Base-by-base conservation (phyloP, 2,329 filamentous ascomycete genomes). In the Lasiodiplodia sp. region DNA sequence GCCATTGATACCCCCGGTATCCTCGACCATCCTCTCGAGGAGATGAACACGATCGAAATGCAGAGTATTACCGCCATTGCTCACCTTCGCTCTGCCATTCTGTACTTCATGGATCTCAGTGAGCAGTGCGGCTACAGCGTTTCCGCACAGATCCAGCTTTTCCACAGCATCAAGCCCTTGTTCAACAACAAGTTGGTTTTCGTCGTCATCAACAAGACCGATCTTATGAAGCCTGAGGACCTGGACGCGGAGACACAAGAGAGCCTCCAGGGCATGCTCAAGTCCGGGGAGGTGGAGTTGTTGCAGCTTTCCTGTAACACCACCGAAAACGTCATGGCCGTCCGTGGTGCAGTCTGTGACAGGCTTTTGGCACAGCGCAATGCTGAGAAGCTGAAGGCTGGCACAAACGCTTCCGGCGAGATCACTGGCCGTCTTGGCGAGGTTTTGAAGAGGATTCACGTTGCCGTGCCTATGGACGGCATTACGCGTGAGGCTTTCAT, bases 1-100 rank as follows among this genome's bases (percentile, higher is more conserved):
- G 94, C 94, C 34, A 97, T 99, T 74, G 96, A 99, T 82, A 99
- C 96, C 12, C 95, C 95, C n/a, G 96, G 96, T 86, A 97, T 99
- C 73, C 85, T 99, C 70, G 96, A 99, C 75, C 96, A 99, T 80
- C 94, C 95, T 44, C 88, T 99, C 10, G 96, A 98, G 82, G 96
- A 98, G 84, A 99, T 98, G 96, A 97, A 97, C 84, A 98, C 96
- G 3, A 99, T 99, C 78, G 96, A 99, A 83, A 98, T 98, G 93
- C 96, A 98, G 85, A 92, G 92, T 71, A 97, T 99, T 74, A 98
- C 95, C 21, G 96, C 96, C 12, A 97, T 99, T 83, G 96, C 96
- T 64, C 96, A 99, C 85, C 86, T 99, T 78, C 89, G 95, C 75
- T 96, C 94, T 52, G 95, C 95, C 68, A 96, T 99, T 72, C 86